phyloP scores from a whole-genome alignment of 805 yeast genomes.

The Blastobotrys chiropterorum region DNA sequence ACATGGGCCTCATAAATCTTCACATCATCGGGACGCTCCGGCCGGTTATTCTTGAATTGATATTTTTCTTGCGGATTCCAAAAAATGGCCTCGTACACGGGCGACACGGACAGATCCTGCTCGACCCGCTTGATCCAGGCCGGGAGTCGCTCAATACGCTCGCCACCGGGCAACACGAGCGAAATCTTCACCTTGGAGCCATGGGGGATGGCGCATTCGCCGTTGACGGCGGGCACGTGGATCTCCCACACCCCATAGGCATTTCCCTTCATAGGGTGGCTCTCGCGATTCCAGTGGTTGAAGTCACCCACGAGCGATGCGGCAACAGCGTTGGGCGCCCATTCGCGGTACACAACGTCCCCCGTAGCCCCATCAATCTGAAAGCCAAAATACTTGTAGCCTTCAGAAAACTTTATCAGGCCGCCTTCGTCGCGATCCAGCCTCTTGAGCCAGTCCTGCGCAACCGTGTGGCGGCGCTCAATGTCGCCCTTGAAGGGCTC shows the following conservation, averaged over 20 bases:
- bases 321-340: constrained; percentile 79
- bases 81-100: constrained; percentile 75
- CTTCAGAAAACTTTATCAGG: constrained; percentile 61
- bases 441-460: constrained; percentile 54
- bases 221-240: constrained; percentile 44
- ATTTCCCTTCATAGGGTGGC: constrained; percentile 53
- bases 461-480: constrained; percentile 58
- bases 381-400: constrained; percentile 72
- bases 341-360: constrained; percentile 62
- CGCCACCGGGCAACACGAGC: constrained; percentile 60
- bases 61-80: constrained; percentile 77
- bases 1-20: constrained; percentile 89
- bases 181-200: constrained; percentile 65
- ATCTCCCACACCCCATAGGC: constrained; percentile 67
- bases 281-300: constrained; percentile 66
- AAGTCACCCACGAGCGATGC: constrained; percentile 90
- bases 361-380: constrained; percentile 50
- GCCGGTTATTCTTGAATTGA: constrained; percentile 58
- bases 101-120: constrained; percentile 41
- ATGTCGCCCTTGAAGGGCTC: constrained; percentile 69
- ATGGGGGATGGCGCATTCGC: constrained; percentile 67
- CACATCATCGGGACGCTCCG: constrained; percentile 45
- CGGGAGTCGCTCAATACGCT: constrained; percentile 71
- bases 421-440: constrained; percentile 60
- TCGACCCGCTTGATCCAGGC: constrained; percentile 87